Percentiles rank a stretch among this genome's conserved stretches.
These are phyloP conservation scores for Aspergillus baeticus DNA, from an alignment of 495 filamentous ascomycete genomes.

Conservation along the genomic window DNA sequence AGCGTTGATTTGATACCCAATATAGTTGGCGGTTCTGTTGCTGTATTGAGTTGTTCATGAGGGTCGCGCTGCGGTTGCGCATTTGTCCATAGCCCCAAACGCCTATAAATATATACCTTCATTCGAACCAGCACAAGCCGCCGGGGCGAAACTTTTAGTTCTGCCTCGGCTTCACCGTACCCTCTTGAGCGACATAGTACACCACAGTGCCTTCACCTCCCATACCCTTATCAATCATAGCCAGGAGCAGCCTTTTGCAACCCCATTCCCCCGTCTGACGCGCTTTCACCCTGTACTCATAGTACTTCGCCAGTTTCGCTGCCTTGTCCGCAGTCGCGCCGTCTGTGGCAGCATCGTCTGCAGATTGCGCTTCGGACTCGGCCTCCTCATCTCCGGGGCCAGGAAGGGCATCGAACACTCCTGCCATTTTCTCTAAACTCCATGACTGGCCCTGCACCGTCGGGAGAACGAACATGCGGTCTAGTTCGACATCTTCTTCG, in stretches of 20 bases:
- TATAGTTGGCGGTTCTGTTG: slow-evolving; percentile 11
- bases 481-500: slow-evolving; percentile 50
- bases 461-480: slow-evolving; percentile 86
- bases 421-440: slow-evolving; percentile 71
- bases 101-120: slow-evolving; percentile 12
- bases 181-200: slow-evolving; percentile 94
- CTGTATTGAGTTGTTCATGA: slow-evolving; percentile 6
- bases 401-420: slow-evolving; percentile 74
- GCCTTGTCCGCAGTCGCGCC: slow-evolving; percentile 24
- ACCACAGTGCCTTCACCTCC: slow-evolving; percentile 87
- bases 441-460: slow-evolving; percentile 78
- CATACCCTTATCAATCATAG: slow-evolving; percentile 62
- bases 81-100: slow-evolving; percentile 1
- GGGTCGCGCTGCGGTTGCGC: slow-evolving; percentile 2
- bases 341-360: slow-evolving; percentile 16
- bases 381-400: slow-evolving; percentile 21
- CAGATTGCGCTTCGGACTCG: slow-evolving; percentile 7
- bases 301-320: slow-evolving; percentile 36
- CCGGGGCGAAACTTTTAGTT: slow-evolving; percentile 54
- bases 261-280: slow-evolving; percentile 38
- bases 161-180: slow-evolving; percentile 92
- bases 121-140: slow-evolving; percentile 3
- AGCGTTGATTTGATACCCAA: slow-evolving; percentile 35
- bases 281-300: slow-evolving; percentile 34
- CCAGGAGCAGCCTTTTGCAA: slow-evolving; percentile 74